Percentiles rank a stretch among this genome's conserved stretches.
Evolutionary conservation across 768 basidiomycete species (phyloP).

Genomic region (Omphalotus guepiniiformis): DNA sequence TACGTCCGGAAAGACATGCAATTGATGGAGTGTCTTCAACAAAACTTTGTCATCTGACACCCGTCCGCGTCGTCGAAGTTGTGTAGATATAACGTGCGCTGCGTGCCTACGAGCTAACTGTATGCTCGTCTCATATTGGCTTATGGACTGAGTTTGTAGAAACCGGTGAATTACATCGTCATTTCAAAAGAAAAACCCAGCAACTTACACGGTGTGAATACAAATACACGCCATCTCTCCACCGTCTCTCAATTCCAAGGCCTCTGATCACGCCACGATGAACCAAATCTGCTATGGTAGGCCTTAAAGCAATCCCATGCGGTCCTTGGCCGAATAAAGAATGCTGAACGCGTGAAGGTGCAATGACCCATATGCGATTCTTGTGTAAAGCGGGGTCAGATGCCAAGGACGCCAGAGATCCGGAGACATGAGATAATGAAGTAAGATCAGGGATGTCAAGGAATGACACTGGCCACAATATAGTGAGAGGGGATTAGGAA

Average conservation of each 20-base stretch:
- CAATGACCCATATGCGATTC: slow-evolving; percentile 54
- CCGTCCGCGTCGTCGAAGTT: slow-evolving; percentile 46
- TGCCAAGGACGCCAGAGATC: slow-evolving; percentile 44
- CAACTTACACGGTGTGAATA: slow-evolving; percentile 53
- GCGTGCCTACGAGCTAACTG: slow-evolving; percentile 52
- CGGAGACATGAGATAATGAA: slow-evolving; percentile 43
- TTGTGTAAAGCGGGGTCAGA: slow-evolving; percentile 62
- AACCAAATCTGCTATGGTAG: slow-evolving; percentile 62
- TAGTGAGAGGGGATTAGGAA: background rate
- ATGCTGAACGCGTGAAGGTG: slow-evolving; percentile 66
- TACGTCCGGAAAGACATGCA: slow-evolving; percentile 58
- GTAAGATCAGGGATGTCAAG: slow-evolving; percentile 72
- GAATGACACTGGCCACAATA: slow-evolving; percentile 49
- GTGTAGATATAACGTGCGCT: slow-evolving; percentile 45
- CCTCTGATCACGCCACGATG: slow-evolving; percentile 70
- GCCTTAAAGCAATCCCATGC: slow-evolving; percentile 53
- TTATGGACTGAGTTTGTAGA: slow-evolving; percentile 55
- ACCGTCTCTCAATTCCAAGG: slow-evolving; percentile 58
- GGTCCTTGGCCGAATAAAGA: slow-evolving; percentile 57
- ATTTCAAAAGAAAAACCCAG: slow-evolving; percentile 1
- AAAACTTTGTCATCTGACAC: slow-evolving; percentile 24
- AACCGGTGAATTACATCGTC: background rate
- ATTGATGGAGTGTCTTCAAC: slow-evolving; percentile 42
- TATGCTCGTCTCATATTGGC: slow-evolving; percentile 59
- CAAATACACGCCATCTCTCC: slow-evolving; percentile 64